Evolutionary conservation across 495 filamentous ascomycete genomes (phyloP), one percentile per base, ranked within the genome.

Genomic region (Bombardia bombarda): DNA sequence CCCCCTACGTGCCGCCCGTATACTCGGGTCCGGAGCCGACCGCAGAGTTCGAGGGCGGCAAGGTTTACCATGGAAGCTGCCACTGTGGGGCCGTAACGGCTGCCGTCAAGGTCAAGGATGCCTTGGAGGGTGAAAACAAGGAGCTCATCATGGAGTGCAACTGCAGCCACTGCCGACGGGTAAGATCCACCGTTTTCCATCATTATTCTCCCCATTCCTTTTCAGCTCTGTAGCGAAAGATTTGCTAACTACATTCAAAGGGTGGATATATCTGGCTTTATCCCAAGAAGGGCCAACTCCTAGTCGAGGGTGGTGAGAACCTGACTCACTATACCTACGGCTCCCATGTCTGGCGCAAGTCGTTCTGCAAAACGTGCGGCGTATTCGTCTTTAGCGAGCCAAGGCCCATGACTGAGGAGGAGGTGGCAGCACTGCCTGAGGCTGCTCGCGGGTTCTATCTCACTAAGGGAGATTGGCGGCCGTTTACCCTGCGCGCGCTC

Each of bases 21-120:
- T 72, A 59, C 51, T 59, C 51, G 12, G 72, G 70, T 6, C 42
- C 59, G 3, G 55, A 67, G 22, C 72, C 72, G 16, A 42, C 55
- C 2, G 53, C 53, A 6, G 56, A 45, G 8, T 47, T 64, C 38
- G 62, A 68, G 8, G 55, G 56, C 20, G 62, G 47, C 8, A 65
- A 62, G 43, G 24, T 65, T 2, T 73, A 74, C 43, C 62, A 60
- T 22, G 72, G 72, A 6, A 65, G 65, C 51, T 77, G 73, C 54
- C 73, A 75, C 48, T 77, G 73, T 49, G 72, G 73, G 18, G 68
- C 58, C 32, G 58, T 74, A 5, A 68, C 48, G 10, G 14, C 67
- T 13, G 67, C 66, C 1, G 18, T 73, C 16, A 67, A 63, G 48
- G 40, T 58, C 20, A 56, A 62, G 31, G 56, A 56, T 14, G 43